Evolutionary conservation across 1,139 yeast genomes (phyloP), one percentile per base, ranked within the genome.

Genomic region (Diutina siamensis): DNA sequence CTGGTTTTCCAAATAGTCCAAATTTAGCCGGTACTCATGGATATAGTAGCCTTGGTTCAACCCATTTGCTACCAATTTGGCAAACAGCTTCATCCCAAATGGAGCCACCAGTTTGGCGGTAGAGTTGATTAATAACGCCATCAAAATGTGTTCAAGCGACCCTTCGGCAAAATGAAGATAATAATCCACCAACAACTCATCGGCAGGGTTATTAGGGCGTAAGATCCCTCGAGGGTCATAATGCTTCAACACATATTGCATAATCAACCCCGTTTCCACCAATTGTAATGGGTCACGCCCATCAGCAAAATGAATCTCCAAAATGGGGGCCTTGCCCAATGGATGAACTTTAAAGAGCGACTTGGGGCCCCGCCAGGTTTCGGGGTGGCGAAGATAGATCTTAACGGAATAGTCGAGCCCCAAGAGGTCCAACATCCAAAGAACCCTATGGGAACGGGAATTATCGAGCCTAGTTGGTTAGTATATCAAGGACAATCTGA

Each of bases 371-470:
- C 75, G 58, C 65, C 66, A 65, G 4, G 72, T 68, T 12, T 65
- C 61, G 5, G 49, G 47, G 48, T 71, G 67, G 42, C 84, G 67
- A 48, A 71, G 61, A 57, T 73, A 77, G 2, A 71, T 57, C 46
- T 71, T 67, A 15, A 77, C 65, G 36, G 74, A 75, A 53, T 76
- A 80, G 46, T 72, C 72, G 15, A 79, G 56, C 27, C 67, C 65
- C 17, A 78, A 60, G 45, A 74, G 70, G 49, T 77, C 82, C 20
- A 78, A 59, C 32, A 76, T 58, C 80, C 83, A 78, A 40, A 73
- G 54, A 17, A 77, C 64, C 47, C 83, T 63, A 47, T 69, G 72
- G 2, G 82, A 64, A 48, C 84, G 65, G 10, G 82, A 76, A 35
- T 70, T 64, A 51, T 73, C 70, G 50, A 78, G 67, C 74, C 76